These are phyloP conservation scores for Rhytidhysteron rufulum DNA, from an alignment of 2,329 filamentous ascomycete genomes.

Conservation along the genomic window DNA sequence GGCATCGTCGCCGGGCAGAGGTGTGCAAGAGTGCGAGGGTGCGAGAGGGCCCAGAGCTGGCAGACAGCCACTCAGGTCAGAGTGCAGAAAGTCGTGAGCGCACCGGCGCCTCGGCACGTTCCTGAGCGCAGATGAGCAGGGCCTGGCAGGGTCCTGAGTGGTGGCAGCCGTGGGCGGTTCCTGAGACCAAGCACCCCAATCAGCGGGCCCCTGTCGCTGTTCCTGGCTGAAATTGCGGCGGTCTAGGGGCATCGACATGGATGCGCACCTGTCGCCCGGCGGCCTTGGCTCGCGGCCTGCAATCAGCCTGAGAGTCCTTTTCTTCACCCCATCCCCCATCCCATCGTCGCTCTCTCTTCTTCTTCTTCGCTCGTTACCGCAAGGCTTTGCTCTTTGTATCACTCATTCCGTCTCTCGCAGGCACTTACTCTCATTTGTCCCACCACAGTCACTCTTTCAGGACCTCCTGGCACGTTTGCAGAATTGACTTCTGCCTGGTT, in stretches of 20 bases:
- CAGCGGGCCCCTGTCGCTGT: background rate
- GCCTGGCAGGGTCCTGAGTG: background rate
- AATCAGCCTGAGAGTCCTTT: slow-evolving; percentile 2
- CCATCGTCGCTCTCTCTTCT: slow-evolving; percentile 2
- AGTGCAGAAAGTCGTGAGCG: too few species aligned
- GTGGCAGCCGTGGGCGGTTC: background rate
- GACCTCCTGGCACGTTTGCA: slow-evolving; percentile 2
- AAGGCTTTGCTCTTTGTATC: slow-evolving; percentile 2
- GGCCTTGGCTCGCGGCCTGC: background rate
- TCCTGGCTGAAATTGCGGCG: slow-evolving; percentile 2
- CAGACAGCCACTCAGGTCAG: too few species aligned
- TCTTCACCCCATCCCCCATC: slow-evolving; percentile 2
- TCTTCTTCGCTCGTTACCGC: slow-evolving; percentile 2
- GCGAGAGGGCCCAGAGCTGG: too few species aligned
- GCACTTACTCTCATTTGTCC: slow-evolving; percentile 7
- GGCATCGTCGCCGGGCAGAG: background rate
- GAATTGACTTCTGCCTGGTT: slow-evolving; percentile 9
- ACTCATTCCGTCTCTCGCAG: slow-evolving; percentile 7
- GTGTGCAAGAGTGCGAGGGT: too few species aligned
- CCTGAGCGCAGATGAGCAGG: background rate
- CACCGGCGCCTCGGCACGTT: background rate
- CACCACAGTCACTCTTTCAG: slow-evolving; percentile 8
- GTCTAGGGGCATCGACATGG: background rate
- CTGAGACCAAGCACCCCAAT: background rate
- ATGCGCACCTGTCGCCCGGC: background rate